Conservation (phyloP, 192 early-diverging fungal species). For the Podila minutissima region DNA sequence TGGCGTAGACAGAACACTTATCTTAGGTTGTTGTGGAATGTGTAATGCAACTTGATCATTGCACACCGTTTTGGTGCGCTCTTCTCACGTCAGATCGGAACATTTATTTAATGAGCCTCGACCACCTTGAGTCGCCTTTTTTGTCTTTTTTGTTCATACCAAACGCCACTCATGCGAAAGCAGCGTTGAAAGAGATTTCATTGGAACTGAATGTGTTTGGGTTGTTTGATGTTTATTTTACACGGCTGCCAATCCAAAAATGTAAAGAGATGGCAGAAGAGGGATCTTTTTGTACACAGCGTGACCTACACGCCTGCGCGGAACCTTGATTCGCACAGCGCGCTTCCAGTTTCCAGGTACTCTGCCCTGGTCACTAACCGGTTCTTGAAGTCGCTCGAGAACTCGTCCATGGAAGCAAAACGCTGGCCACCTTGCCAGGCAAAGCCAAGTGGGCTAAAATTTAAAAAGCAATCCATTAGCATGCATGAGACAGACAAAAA, state of each 20-base stretch:
- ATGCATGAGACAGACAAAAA: not conserved
- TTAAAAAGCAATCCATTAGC: conserved; percentile 5
- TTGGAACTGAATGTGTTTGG: no score
- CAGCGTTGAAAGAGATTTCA: no score
- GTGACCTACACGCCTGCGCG: conserved; percentile 28
- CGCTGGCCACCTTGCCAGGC: conserved; percentile 68
- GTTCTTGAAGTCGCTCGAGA: conserved; percentile 56
- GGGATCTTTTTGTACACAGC: not conserved
- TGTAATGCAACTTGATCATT: not conserved
- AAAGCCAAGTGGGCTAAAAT: conserved; percentile 61
- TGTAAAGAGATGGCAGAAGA: not conserved
- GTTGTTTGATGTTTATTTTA: no score
- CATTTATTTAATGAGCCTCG: no score
- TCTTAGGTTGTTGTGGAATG: not conserved
- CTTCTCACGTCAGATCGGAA: no score
- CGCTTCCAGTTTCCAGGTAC: conserved; percentile 70
- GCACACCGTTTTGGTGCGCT: no score
- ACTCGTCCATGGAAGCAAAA: conserved; percentile 49
- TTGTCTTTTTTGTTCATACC: no score
- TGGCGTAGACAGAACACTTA: not conserved
- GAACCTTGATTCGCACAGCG: conserved; percentile 63
- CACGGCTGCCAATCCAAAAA: no score
- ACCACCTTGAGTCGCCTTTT: no score
- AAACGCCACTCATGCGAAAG: no score
- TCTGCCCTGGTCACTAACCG: conserved; percentile 67